Evolutionary conservation across 371 early-diverging fungal genomes (phyloP), one percentile per base, ranked within the genome.

Genomic region (Mortierella sp.): DNA sequence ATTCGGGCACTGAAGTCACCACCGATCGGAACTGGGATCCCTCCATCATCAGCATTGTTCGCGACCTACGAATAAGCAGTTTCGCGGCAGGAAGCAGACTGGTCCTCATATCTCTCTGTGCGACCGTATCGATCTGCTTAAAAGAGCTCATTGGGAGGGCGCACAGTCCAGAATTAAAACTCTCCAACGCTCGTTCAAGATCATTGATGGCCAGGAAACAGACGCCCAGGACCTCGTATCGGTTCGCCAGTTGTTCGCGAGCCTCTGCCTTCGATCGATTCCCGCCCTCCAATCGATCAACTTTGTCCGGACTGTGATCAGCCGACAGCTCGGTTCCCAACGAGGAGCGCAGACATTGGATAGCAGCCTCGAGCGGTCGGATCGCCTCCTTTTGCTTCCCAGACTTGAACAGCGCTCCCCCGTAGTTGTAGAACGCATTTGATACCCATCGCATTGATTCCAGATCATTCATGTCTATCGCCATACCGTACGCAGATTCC

Each of bases 361-460:
- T 56, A 15, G 70, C 60, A 8, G 26, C 21, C 19, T 61, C 47
- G 2, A 78, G 47, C 17, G 70, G 78, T 6, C 42, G 31, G 24
- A 66, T 51, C 0, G 78, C 78, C 30, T 70, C 66, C 26, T 24
- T 26, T 8, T 56, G 54, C 30, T 48, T 65, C 11, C 63, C 56
- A 1, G 56, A 3, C 28, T 70, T 70, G 61, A 62, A 70, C 4
- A 78, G 62, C 0, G 50, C 37, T 1, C 70, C 70, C 2, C 78
- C 70, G 19, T 47, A 50, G 55, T 70, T 78, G 56, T 66, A 78
- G 14, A 78, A 50, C 2, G 78, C 78, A 32, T 78, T 78, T n/a
- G 78, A 78, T 2, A 78, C 70, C 78, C 78, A 78, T 5, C 55
- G 66, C 1, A 78, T 57, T 15, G 78, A 78, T 37, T 70, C 78